A percentile compares a stretch with the other conserved stretches of the same genome.
These are phyloP conservation scores for Ustulina deusta DNA, from an alignment of 2,329 filamentous ascomycete genomes.

Conservation along the genomic window DNA sequence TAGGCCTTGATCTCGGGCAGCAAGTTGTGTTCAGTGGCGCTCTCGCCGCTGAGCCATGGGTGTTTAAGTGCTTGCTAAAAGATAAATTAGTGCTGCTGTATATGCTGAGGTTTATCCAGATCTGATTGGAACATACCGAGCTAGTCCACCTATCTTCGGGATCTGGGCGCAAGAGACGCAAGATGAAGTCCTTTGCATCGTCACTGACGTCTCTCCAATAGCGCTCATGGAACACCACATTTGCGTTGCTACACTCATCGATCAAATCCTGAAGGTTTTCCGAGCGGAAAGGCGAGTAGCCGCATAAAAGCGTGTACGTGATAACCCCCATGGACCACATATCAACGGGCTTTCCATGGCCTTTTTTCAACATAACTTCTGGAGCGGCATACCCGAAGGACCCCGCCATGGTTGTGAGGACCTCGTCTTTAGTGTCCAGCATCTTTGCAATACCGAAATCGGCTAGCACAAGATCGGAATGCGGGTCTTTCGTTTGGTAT, in stretches of 20 bases:
- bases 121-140: constrained; percentile 64
- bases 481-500: constrained; percentile 81
- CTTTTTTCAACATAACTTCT: constrained; percentile 97
- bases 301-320: constrained; percentile 96
- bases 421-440: constrained; percentile 88
- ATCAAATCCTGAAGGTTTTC: constrained; percentile 94
- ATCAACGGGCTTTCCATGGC: constrained; percentile 97
- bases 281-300: constrained; percentile 97
- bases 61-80: constrained; percentile 80
- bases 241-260: constrained; percentile 86
- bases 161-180: constrained; percentile 80
- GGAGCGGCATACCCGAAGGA: constrained; percentile 98
- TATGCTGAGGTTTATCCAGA: neutral
- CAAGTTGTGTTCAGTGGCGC: constrained; percentile 94
- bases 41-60: constrained; percentile 90
- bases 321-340: constrained; percentile 99
- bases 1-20: constrained; percentile 96
- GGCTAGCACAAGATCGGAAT: constrained; percentile 90
- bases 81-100: constrained; percentile 12
- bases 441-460: constrained; percentile 99
- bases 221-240: constrained; percentile 93
- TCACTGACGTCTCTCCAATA: constrained; percentile 99
- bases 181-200: constrained; percentile 95
- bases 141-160: constrained; percentile 82
- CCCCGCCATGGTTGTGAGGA: constrained; percentile 97